Base-by-base conservation (phyloP, 1,139 yeast species). In the Hyphopichia khmerensis region DNA sequence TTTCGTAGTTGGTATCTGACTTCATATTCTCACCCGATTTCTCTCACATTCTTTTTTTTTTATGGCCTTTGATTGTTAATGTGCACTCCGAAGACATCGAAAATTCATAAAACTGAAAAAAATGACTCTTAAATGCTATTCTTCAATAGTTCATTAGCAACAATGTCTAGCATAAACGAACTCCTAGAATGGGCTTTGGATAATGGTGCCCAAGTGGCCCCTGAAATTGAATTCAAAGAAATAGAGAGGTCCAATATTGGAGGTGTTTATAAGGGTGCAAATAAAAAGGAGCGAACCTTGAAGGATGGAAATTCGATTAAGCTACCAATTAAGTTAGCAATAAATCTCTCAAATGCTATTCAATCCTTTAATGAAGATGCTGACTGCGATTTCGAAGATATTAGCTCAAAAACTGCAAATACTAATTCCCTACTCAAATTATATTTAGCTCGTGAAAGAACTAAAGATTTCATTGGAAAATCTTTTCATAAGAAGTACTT, bases 401-500 rank as follows among this genome's bases (percentile, higher is more conserved):
- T 61, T n/a, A 26, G 57, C n/a, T 40, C 46, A 8, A 49, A 52
- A 18, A 55, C 66, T 0, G 36, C 48, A 3, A 69, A 67, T 48
- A 60, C 68, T 36, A 81, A 78, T 53, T 60, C 75, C 0, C 55
- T 77, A 13, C 62, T 77, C 9, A 79, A 80, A 51, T 55, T 83
- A 13, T 72, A 65, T 40, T 57, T 82, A 44, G 72, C 82, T 47
- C 60, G 61, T 37, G 73, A 59, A 43, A 53, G 71, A 42, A 45
- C 57, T 9, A 21, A 47, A 3, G 29, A 36, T 4, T 43, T 39
- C 16, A 35, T 58, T 9, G 11, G 34, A 8, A 44, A 49, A 11
- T 60, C 69, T 3, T 62, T 60, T 43, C 75, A 56, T 52, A 43
- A 56, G 37, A 79, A 84, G 0, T 90, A 87, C 55, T 56, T 88